A percentile compares a stretch with the other conserved stretches of the same genome.
phyloP scores from a whole-genome alignment of 1,284 basidiomycete species.

The Erythrobasidium hasegawianum region DNA sequence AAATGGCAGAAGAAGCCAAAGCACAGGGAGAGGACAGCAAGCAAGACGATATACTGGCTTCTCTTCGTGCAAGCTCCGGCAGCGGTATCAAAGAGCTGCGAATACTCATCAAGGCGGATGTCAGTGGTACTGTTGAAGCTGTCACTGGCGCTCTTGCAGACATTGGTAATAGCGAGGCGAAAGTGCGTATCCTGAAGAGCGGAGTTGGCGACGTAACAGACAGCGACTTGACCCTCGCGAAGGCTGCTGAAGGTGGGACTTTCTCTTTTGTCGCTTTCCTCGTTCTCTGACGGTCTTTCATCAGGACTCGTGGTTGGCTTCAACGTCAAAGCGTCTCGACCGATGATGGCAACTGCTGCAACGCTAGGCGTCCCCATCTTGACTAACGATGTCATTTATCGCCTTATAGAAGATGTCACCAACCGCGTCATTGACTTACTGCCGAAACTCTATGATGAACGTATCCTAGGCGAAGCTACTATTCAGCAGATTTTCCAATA shows the following conservation, averaged over 20 bases:
- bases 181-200: conserved; percentile 74
- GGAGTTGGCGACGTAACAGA: conserved; percentile 86
- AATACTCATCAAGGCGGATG: conserved; percentile 87
- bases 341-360: conserved; percentile 59
- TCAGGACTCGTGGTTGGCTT: conserved; percentile 83
- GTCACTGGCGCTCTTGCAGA: conserved; percentile 75
- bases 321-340: conserved; percentile 70
- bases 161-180: conserved; percentile 83
- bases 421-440: conserved; percentile 67
- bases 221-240: conserved; percentile 81
- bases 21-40: conserved; percentile 36
- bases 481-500: conserved; percentile 83
- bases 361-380: conserved; percentile 64
- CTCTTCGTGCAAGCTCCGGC: conserved; percentile 28
- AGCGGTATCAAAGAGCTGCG: conserved; percentile 63
- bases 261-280: conserved; percentile 4
- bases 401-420: conserved; percentile 80
- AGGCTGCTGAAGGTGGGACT: conserved; percentile 71
- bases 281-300: not conserved
- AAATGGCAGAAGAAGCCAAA: conserved; percentile 28
- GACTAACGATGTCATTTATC: conserved; percentile 81
- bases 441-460: conserved; percentile 69
- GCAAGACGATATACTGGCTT: conserved; percentile 47
- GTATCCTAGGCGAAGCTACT: conserved; percentile 76
- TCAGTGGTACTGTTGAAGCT: conserved; percentile 93